Evolutionary conservation across 164 flowering plant species (phyloP).

Genomic region (Amborella trichopoda): DNA sequence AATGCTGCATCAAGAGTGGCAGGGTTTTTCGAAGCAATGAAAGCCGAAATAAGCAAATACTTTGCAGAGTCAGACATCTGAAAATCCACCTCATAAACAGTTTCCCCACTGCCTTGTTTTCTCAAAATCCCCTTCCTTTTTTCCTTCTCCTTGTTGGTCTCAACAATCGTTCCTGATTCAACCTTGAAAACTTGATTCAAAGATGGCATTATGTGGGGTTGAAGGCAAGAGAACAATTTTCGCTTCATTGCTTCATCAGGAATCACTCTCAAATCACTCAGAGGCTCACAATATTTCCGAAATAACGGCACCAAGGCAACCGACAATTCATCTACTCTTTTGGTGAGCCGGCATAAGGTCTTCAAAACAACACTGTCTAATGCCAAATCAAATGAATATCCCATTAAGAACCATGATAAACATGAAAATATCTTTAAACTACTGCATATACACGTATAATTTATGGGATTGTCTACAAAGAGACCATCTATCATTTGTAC

Average conservation of each 20-base stretch:
- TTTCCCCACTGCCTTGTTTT: conserved; percentile 23
- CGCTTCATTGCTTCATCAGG: conserved; percentile 66
- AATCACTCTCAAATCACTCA: conserved; percentile 29
- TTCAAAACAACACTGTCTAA: conserved; percentile 56
- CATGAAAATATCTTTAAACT: too few relatives aligned
- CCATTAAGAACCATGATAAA: too few relatives aligned
- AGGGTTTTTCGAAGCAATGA: conserved; percentile 96
- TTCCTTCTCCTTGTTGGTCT: conserved; percentile 18
- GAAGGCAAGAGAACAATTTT: conserved; percentile 47
- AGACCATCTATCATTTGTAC: too few relatives aligned
- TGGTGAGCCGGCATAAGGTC: conserved; percentile 67
- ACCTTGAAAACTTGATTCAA: conserved; percentile 59
- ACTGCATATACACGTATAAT: too few relatives aligned
- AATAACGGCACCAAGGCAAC: conserved; percentile 45
- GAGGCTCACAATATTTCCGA: conserved; percentile 61
- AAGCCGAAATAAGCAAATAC: conserved; percentile 92
- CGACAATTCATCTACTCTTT: conserved; percentile 61
- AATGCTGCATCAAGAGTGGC: conserved; percentile 95
- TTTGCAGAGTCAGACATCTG: conserved; percentile 87
- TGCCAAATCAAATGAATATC: too few relatives aligned
- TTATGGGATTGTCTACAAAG: too few relatives aligned
- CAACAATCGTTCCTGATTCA: conserved; percentile 18
- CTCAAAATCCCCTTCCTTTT: conserved; percentile 20
- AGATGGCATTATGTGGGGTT: conserved; percentile 43
- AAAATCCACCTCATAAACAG: conserved; percentile 40